Evolutionary conservation across 179 eudicot genomes (phyloP), one percentile per base, ranked within the genome.

Genomic region (Corrigiola litoralis): DNA sequence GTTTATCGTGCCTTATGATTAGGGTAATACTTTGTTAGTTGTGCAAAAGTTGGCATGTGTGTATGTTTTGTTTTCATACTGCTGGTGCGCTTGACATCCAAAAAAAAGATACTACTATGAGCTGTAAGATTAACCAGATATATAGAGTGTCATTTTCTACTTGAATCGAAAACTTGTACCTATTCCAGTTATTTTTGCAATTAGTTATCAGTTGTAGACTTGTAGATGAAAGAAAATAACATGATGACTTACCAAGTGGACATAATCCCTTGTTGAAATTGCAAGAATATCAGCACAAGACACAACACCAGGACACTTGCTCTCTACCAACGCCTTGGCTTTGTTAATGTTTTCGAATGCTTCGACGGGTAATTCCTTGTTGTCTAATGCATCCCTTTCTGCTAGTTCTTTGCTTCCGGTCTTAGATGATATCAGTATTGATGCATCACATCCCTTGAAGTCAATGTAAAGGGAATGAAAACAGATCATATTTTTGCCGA

Each of bases 241-340:
- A n/a, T n/a, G n/a, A n/a, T n/a, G n/a, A 66, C 57, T 76, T 77
- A 92, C 98, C 87, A 89, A 67, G 72, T 84, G 89, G 68, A 92
- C 83, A 51, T 81, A 89, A 62, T 92, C 95, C 62, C 98, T 79
- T 3, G 98, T 77, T 0, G 98, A 81, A 41, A 92, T 72, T n/a
- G 98, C 89, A 6, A 92, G 88, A 56, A 92, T 82, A 75, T 89
- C 98, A 4, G 96, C 90, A 61, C 98, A 92, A 27, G 96, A 92
- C 1, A 92, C 96, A 48, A 89, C 79, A 20, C 90, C 95, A 2
- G 88, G 96, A 53, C 96, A 92, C 50, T 89, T 85, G 83, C 71
- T 80, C 77, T 89, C 96, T 38, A 89, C 80, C 66, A 89, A 36
- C 27, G 79, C 80, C 63, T 89, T 92, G 55, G 95, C 95, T 72